Conservation (phyloP, 139 green algal species). For the Chlorella sp. region DNA sequence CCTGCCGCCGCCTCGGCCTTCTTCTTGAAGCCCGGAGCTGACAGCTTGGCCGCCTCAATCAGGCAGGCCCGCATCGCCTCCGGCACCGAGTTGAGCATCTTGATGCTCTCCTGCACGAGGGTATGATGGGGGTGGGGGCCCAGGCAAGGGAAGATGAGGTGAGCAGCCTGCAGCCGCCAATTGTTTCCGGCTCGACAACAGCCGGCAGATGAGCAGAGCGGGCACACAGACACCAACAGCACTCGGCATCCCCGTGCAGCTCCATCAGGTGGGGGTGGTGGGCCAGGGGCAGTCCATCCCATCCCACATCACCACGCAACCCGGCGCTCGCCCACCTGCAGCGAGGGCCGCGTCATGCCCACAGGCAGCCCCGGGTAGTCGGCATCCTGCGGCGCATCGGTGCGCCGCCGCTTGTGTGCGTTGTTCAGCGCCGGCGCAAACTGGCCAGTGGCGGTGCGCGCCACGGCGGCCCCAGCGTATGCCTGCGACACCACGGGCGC, state of each 20-base stretch:
- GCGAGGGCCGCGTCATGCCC: conserved; percentile 19
- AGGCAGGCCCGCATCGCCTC: conserved; percentile 10
- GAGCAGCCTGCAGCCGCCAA: neutral
- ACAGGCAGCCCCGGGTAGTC: conserved; percentile 26
- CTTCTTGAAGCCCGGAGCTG: conserved; percentile 29
- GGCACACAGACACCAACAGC: too few species aligned
- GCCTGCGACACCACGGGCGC: neutral
- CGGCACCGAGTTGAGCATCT: conserved; percentile 34
- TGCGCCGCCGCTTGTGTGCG: conserved; percentile 20
- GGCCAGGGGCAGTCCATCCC: neutral
- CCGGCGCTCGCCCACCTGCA: conserved; percentile 11
- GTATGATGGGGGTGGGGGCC: neutral
- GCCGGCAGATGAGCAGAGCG: too few species aligned
- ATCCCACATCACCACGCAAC: too few species aligned
- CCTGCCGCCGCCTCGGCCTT: neutral
- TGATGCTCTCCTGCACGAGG: conserved; percentile 24
- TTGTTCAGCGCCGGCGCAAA: conserved; percentile 20
- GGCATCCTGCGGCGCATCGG: neutral
- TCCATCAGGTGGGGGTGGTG: too few species aligned
- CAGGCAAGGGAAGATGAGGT: too few species aligned
- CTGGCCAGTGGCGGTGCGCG: conserved; percentile 29
- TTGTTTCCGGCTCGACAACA: too few species aligned
- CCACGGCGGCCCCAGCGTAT: conserved; percentile 1
- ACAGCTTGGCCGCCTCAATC: conserved; percentile 37
- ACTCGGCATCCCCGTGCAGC: too few species aligned